A percentile compares a stretch with the other conserved stretches of the same genome.
phyloP scores from a whole-genome alignment of 2,329 filamentous ascomycete species.

The Penicillium sp. region DNA sequence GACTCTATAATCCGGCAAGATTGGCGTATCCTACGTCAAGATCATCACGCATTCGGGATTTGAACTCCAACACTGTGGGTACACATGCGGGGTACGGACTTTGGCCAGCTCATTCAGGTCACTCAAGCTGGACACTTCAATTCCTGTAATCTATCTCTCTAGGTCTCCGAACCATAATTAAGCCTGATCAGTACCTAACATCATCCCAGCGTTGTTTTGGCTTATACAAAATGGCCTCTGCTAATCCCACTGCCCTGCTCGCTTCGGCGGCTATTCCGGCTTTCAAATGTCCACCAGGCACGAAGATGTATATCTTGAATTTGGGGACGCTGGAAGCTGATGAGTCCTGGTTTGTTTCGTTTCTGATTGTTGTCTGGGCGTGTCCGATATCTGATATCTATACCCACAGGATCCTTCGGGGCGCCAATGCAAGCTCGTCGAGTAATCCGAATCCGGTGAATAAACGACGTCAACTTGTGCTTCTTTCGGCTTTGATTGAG shows the following conservation, averaged over 20 bases:
- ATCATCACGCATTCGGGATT: neutral
- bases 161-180: too few relatives aligned
- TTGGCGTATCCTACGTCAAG: neutral
- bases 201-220: neutral
- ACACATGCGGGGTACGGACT: neutral
- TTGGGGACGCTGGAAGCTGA: constrained; percentile 48
- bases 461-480: constrained; percentile 43
- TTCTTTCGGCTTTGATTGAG: constrained; percentile 47
- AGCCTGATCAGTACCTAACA: neutral
- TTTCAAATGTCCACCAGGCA: constrained; percentile 33
- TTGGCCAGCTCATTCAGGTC: neutral
- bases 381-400: neutral
- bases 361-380: neutral
- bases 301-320: constrained; percentile 50
- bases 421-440: constrained; percentile 39
- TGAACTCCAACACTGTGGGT: neutral
- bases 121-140: neutral
- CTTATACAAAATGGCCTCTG: neutral
- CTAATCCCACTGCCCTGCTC: neutral
- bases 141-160: neutral
- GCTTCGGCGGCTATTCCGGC: constrained; percentile 12
- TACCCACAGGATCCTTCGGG: constrained; percentile 39
- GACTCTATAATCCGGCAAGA: neutral
- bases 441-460: constrained; percentile 41
- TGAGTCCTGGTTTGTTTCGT: constrained; percentile 42